These are phyloP conservation scores for Aspergillus viridinutans DNA, from an alignment of 2,329 filamentous ascomycete genomes.

Conservation along the genomic window DNA sequence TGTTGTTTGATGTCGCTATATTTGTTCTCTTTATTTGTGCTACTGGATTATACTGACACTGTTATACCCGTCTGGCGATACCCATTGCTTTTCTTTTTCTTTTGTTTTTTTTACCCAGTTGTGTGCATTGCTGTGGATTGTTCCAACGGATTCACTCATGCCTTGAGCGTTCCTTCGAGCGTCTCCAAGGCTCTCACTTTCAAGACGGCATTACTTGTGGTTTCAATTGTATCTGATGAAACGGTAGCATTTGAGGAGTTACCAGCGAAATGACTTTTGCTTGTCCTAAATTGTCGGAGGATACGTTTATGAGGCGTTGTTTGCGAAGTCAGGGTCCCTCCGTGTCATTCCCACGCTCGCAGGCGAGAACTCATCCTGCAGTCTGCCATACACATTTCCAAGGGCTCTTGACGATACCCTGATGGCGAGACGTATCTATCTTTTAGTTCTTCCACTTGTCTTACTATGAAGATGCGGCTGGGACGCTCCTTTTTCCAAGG, in stretches of 20 bases:
- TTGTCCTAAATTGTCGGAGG: conserved; percentile 15
- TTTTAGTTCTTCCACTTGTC: conserved; percentile 15
- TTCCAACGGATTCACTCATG: conserved; percentile 5
- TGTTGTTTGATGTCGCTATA: neutral
- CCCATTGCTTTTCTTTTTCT: conserved; percentile 16
- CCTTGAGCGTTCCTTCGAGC: conserved; percentile 5
- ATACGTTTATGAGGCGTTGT: conserved; percentile 4
- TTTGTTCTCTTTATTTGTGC: conserved; percentile 10
- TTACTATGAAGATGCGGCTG: conserved; percentile 20
- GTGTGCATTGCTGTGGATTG: conserved; percentile 13
- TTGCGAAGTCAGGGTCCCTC: neutral
- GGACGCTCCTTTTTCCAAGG: conserved; percentile 12
- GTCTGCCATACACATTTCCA: neutral
- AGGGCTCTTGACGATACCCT: conserved; percentile 10
- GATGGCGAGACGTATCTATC: conserved; percentile 11
- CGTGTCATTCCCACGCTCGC: neutral
- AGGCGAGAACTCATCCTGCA: neutral
- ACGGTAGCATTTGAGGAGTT: conserved; percentile 20
- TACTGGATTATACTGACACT: conserved; percentile 11
- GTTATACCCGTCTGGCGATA: conserved; percentile 22
- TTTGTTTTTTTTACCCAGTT: conserved; percentile 5
- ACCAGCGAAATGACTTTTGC: conserved; percentile 16
- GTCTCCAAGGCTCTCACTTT: neutral
- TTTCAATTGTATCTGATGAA: conserved; percentile 10
- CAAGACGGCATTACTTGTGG: conserved; percentile 7